Conservation (phyloP, 2,329 filamentous ascomycete genomes). For the Exophiala oligosperma region DNA sequence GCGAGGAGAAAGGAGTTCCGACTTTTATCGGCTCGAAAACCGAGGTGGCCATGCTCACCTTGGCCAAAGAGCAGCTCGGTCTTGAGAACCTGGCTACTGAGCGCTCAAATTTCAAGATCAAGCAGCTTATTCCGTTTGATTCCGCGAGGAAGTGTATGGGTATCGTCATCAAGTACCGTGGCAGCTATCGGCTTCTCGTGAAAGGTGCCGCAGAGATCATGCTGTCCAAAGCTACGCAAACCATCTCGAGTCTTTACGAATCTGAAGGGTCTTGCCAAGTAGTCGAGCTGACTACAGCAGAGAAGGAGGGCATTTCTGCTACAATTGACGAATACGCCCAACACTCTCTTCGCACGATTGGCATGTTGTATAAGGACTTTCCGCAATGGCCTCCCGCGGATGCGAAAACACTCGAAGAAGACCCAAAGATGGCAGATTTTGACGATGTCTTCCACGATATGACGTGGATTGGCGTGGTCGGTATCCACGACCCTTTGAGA, state of each 20-base stretch:
- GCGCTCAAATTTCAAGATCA: conserved; percentile 58
- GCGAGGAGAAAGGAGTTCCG: conserved; percentile 64
- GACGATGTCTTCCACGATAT: conserved; percentile 70
- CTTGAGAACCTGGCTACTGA: conserved; percentile 65
- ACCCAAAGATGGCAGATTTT: conserved; percentile 63
- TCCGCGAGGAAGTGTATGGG: conserved; percentile 70
- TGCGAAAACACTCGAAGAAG: conserved; percentile 59
- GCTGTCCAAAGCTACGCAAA: conserved; percentile 38
- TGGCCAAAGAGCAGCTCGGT: conserved; percentile 65
- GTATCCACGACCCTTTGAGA: conserved; percentile 73
- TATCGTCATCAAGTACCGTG: conserved; percentile 42
- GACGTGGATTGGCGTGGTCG: conserved; percentile 71
- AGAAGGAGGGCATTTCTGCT: conserved; percentile 32
- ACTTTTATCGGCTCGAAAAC: conserved; percentile 77
- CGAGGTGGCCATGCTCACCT: conserved; percentile 70
- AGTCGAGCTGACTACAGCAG: conserved; percentile 27
- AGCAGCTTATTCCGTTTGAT: conserved; percentile 74
- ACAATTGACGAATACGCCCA: conserved; percentile 45
- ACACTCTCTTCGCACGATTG: conserved; percentile 72
- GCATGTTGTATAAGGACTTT: conserved; percentile 72
- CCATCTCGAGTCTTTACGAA: conserved; percentile 33
- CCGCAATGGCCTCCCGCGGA: conserved; percentile 64
- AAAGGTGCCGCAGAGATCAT: conserved; percentile 52
- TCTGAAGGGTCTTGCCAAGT: conserved; percentile 25
- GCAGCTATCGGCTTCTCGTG: conserved; percentile 47